Percentiles rank a stretch among this genome's conserved stretches.
These are phyloP conservation scores for Colletotrichum ledebouriae DNA, from an alignment of 2,329 filamentous ascomycete species.

Conservation along the genomic window DNA sequence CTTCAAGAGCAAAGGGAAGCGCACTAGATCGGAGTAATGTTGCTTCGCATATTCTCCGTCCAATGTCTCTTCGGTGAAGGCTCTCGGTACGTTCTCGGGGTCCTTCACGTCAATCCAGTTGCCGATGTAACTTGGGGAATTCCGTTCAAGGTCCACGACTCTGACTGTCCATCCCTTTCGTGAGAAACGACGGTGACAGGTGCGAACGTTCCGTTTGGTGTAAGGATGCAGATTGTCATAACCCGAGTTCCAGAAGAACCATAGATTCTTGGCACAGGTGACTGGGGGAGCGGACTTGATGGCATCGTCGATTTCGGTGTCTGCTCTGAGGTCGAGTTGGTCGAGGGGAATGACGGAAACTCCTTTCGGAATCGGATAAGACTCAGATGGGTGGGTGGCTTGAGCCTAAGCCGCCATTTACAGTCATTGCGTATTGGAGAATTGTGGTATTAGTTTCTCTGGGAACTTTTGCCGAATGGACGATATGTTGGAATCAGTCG, in stretches of 20 bases:
- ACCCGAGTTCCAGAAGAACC: conserved; percentile 60
- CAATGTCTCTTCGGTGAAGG: conserved; percentile 57
- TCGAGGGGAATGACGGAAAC: conserved; percentile 8
- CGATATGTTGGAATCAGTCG: no score
- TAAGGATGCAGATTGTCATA: conserved; percentile 53
- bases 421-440: not conserved
- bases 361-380: conserved; percentile 4
- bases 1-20: conserved; percentile 67
- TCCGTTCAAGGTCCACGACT: conserved; percentile 50
- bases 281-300: conserved; percentile 49
- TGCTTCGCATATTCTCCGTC: conserved; percentile 64
- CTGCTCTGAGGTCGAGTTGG: conserved; percentile 48
- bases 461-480: no score
- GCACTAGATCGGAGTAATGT: conserved; percentile 70
- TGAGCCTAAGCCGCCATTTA: not conserved
- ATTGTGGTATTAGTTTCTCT: not conserved
- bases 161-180: conserved; percentile 54
- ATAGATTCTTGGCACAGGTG: conserved; percentile 58
- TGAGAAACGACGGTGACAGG: conserved; percentile 57
- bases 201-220: conserved; percentile 54
- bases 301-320: conserved; percentile 48
- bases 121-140: conserved; percentile 9
- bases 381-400: not conserved
- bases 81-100: not conserved
- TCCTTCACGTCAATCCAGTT: conserved; percentile 18